Conservation (phyloP, 768 basidiomycete species). For the Suillus spraguei region DNA sequence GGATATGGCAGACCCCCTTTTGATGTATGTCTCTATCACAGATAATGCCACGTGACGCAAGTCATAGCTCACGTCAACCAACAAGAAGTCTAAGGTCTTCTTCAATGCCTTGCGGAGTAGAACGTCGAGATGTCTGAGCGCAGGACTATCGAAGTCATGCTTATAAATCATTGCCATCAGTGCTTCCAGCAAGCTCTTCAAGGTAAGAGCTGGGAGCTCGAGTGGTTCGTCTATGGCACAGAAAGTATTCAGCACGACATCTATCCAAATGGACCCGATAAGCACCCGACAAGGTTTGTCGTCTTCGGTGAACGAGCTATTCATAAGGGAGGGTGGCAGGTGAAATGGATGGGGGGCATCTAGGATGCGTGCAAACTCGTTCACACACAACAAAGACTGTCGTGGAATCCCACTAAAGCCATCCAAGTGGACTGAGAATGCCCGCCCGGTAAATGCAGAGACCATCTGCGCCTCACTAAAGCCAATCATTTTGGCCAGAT, state of each 20-base stretch:
- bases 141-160: conserved; percentile 63
- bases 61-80: conserved; percentile 63
- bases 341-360: conserved; percentile 58
- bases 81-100: conserved; percentile 51
- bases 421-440: conserved; percentile 57
- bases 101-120: conserved; percentile 54
- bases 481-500: conserved; percentile 51
- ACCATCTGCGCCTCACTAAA: conserved; percentile 52
- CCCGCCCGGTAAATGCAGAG: conserved; percentile 48
- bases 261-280: conserved; percentile 66
- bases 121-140: conserved; percentile 56
- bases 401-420: conserved; percentile 45
- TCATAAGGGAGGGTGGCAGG: conserved; percentile 50
- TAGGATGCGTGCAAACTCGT: conserved; percentile 57
- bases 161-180: conserved; percentile 71
- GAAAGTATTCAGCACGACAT: conserved; percentile 56
- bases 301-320: conserved; percentile 39
- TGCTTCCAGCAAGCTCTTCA: conserved; percentile 65
- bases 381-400: conserved; percentile 54
- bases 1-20: conserved; percentile 48
- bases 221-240: conserved; percentile 46
- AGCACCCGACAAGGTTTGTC: conserved; percentile 47
- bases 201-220: conserved; percentile 53
- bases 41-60: conserved; percentile 66
- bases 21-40: conserved; percentile 62